Evolutionary conservation across 83 land plant species (phyloP).

Genomic region (Isoetes engelmannii): DNA sequence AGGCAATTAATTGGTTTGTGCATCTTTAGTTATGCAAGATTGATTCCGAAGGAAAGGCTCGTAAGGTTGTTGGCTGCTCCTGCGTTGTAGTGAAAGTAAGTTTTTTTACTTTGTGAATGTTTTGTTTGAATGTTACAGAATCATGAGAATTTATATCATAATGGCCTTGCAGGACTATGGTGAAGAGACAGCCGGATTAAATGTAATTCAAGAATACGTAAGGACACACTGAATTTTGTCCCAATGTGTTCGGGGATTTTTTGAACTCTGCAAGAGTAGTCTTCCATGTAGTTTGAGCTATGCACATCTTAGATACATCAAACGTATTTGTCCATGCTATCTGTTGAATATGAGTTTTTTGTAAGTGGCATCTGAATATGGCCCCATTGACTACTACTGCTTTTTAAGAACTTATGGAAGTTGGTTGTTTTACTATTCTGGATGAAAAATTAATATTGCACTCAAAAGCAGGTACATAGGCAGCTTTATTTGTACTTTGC

Average conservation of each 20-base stretch:
- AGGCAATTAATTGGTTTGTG: not conserved
- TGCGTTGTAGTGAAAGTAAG: constrained; percentile 76
- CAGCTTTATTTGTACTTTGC: too few relatives aligned
- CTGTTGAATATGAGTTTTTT: too few relatives aligned
- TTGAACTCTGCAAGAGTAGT: too few relatives aligned
- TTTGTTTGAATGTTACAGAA: not conserved
- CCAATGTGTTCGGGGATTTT: not conserved
- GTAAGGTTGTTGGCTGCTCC: constrained; percentile 88
- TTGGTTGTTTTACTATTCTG: too few relatives aligned
- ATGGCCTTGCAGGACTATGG: constrained; percentile 53
- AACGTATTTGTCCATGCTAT: too few relatives aligned
- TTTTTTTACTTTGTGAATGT: not conserved
- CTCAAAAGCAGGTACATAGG: too few relatives aligned
- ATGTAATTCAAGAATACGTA: constrained; percentile 65
- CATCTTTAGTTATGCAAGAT: constrained; percentile 66
- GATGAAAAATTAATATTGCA: too few relatives aligned
- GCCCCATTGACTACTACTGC: too few relatives aligned
- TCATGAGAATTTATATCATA: not conserved
- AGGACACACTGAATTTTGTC: constrained; percentile 28
- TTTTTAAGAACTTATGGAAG: too few relatives aligned
- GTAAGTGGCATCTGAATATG: too few relatives aligned
- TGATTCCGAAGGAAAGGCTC: constrained; percentile 85
- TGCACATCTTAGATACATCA: too few relatives aligned
- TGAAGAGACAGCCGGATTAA: constrained; percentile 63
- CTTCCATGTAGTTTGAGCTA: too few relatives aligned